These are phyloP conservation scores for Pseudogymnoascus sp. DNA, from an alignment of 2,329 filamentous ascomycete genomes.

Conservation along the genomic window DNA sequence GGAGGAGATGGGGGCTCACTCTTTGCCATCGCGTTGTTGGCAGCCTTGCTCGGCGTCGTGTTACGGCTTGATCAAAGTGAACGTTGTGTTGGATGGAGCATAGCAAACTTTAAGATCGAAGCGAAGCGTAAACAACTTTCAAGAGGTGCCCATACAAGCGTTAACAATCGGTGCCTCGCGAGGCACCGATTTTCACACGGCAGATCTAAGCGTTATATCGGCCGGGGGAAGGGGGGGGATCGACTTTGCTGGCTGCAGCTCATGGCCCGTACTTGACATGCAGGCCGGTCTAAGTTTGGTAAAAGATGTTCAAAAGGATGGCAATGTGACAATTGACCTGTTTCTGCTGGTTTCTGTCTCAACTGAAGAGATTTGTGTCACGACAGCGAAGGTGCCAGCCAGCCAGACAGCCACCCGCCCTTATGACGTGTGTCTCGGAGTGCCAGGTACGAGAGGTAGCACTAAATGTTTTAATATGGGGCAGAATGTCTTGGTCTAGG, in stretches of 20 bases:
- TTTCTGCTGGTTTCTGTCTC: neutral
- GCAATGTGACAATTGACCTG: slow-evolving; percentile 5
- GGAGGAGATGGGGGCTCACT: neutral
- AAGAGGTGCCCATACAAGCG: slow-evolving; percentile 5
- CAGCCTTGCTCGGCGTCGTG: neutral
- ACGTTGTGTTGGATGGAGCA: neutral
- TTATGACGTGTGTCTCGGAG: slow-evolving; percentile 4
- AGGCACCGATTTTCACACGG: slow-evolving; percentile 6
- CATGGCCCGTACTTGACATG: neutral
- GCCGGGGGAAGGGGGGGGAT: neutral
- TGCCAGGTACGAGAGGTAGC: neutral
- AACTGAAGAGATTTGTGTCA: slow-evolving; percentile 7
- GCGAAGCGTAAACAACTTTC: neutral
- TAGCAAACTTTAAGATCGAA: slow-evolving; percentile 3
- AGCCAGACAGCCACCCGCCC: neutral
- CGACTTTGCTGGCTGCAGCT: neutral
- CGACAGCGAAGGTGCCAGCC: neutral
- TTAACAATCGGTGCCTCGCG: slow-evolving; percentile 6
- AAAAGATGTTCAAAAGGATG: slow-evolving; percentile 2
- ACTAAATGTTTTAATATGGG: neutral
- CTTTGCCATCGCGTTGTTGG: neutral
- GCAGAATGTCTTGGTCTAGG: neutral
- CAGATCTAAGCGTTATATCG: slow-evolving; percentile 2
- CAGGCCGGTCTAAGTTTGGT: neutral
- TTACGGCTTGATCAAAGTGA: neutral